Evolutionary conservation across 139 green algal species (phyloP).

Genomic region (Diplosphaera chodatii): DNA sequence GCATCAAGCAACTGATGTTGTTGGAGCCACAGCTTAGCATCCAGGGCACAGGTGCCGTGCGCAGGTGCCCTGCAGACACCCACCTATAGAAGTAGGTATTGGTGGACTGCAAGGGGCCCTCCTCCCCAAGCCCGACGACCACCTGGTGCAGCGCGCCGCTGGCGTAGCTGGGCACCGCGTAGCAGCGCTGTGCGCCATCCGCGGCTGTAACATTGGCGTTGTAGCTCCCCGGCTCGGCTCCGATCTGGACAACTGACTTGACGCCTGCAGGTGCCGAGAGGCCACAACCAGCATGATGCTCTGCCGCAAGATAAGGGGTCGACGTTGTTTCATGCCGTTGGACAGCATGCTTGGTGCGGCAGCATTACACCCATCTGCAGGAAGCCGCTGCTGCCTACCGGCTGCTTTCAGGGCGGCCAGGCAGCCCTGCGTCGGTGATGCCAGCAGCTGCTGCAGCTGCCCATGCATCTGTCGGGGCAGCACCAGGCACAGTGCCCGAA

Average conservation of each 20-base stretch:
- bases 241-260: not conserved
- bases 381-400: too few species aligned
- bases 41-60: too few species aligned
- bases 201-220: not conserved
- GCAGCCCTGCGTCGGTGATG: not conserved
- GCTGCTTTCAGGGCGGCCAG: not conserved
- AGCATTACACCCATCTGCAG: too few species aligned
- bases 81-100: slow-evolving; percentile 41
- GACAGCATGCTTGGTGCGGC: too few species aligned
- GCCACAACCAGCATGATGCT: too few species aligned
- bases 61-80: too few species aligned
- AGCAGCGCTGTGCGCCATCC: not conserved
- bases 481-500: too few species aligned
- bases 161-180: slow-evolving; percentile 11
- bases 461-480: not conserved
- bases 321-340: too few species aligned
- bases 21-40: too few species aligned
- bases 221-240: not conserved
- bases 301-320: too few species aligned
- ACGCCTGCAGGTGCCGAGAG: not conserved
- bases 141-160: slow-evolving; percentile 49
- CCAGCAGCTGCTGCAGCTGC: not conserved
- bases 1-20: too few species aligned
- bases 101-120: slow-evolving; percentile 22
- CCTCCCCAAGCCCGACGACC: slow-evolving; percentile 15